phyloP scores from a whole-genome alignment of 1,284 basidiomycete genomes.

The Takashimella tepidaria region DNA sequence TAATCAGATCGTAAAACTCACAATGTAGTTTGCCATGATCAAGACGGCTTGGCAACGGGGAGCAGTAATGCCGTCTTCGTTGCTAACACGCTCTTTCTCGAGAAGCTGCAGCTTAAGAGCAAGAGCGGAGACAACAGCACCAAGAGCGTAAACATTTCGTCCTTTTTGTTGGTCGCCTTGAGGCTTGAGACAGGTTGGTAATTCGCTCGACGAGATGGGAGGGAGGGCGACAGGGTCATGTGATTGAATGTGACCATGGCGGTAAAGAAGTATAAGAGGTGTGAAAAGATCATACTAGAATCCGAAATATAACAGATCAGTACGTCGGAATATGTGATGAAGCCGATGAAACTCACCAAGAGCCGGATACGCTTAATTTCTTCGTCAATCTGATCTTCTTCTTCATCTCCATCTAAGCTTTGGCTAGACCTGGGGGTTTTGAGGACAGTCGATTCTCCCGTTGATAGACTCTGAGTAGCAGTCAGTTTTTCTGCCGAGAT shows the following conservation, averaged over 20 bases:
- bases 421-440: slow-evolving; percentile 15
- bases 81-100: slow-evolving; percentile 2
- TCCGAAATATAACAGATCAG: not conserved
- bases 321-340: not conserved
- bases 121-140: slow-evolving; percentile 23
- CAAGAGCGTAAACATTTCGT: slow-evolving; percentile 36
- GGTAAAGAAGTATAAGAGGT: slow-evolving; percentile 35
- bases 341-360: slow-evolving; percentile 19
- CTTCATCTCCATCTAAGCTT: slow-evolving; percentile 2
- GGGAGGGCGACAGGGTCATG: slow-evolving; percentile 39
- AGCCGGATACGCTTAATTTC: slow-evolving; percentile 24
- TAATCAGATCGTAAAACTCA: slow-evolving; percentile 22
- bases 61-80: slow-evolving; percentile 5
- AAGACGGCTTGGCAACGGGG: slow-evolving; percentile 6
- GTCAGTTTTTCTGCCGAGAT: not conserved
- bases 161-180: slow-evolving; percentile 37
- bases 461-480: not conserved
- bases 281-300: slow-evolving; percentile 35
- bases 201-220: slow-evolving; percentile 27
- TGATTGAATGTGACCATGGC: slow-evolving; percentile 40
- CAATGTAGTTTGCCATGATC: slow-evolving; percentile 37
- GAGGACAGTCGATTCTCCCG: slow-evolving; percentile 16
- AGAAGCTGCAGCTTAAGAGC: slow-evolving; percentile 20
- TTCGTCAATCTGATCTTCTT: too few relatives aligned
- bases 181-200: slow-evolving; percentile 27